Percentiles rank a stretch among this genome's conserved stretches.
These are phyloP conservation scores for Aspergillus niger DNA, from an alignment of 2,329 filamentous ascomycete genomes.

Conservation along the genomic window DNA sequence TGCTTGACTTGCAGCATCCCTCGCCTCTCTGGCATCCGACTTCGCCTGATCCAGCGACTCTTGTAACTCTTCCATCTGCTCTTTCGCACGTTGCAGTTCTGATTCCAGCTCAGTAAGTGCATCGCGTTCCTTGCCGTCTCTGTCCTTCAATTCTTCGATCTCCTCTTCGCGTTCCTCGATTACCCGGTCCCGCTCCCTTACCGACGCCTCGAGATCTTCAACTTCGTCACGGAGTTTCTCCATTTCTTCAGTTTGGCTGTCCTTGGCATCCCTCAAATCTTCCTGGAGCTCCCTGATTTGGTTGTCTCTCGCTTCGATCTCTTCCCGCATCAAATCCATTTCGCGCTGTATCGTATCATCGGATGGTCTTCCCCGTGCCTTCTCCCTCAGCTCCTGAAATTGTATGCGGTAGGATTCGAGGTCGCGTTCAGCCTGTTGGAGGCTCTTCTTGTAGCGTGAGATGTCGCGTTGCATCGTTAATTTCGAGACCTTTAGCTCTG, in stretches of 20 bases:
- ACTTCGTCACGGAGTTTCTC: slow-evolving; percentile 73
- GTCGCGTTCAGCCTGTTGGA: slow-evolving; percentile 80
- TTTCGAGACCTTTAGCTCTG: slow-evolving; percentile 90
- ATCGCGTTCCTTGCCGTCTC: slow-evolving; percentile 45
- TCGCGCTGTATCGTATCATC: slow-evolving; percentile 70
- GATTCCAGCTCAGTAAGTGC: slow-evolving; percentile 52
- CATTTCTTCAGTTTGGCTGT: slow-evolving; percentile 58
- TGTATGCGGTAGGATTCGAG: slow-evolving; percentile 81
- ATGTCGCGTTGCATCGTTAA: slow-evolving; percentile 88
- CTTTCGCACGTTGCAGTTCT: slow-evolving; percentile 49
- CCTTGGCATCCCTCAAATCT: slow-evolving; percentile 59
- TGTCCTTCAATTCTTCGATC: slow-evolving; percentile 64
- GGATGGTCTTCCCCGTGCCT: slow-evolving; percentile 72
- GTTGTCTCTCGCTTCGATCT: slow-evolving; percentile 52
- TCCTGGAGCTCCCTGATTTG: slow-evolving; percentile 48
- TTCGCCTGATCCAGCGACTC: slow-evolving; percentile 43
- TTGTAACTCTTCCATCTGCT: slow-evolving; percentile 49
- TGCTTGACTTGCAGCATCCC: slow-evolving; percentile 52
- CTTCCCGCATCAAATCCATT: slow-evolving; percentile 53
- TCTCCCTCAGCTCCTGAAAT: slow-evolving; percentile 79
- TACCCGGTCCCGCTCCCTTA: slow-evolving; percentile 73
- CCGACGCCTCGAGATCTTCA: slow-evolving; percentile 71
- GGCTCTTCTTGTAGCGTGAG: slow-evolving; percentile 79
- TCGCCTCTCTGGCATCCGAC: slow-evolving; percentile 40
- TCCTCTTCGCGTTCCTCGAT: slow-evolving; percentile 76